phyloP scores from a whole-genome alignment of 257 asterid genomes.

The Echium plantagineum region DNA sequence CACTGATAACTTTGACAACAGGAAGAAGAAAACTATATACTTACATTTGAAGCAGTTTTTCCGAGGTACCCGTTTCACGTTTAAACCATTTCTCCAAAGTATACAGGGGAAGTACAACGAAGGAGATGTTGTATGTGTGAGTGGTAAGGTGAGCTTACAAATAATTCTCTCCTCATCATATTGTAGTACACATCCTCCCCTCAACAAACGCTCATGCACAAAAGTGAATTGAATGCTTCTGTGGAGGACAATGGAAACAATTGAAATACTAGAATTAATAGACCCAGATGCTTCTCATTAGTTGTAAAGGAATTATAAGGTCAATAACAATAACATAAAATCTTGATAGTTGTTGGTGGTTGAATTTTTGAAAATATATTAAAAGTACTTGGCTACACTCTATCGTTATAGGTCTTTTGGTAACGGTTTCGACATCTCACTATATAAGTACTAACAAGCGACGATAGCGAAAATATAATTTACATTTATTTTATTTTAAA shows the following conservation, averaged over 20 bases:
- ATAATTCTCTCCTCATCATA: neutral
- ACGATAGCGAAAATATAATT: too few relatives aligned
- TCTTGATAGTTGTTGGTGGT: too few relatives aligned
- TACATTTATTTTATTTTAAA: too few relatives aligned
- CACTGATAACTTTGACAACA: slow-evolving; percentile 28
- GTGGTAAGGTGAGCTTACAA: slow-evolving; percentile 74
- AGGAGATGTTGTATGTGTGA: slow-evolving; percentile 81
- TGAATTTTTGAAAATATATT: too few relatives aligned
- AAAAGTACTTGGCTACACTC: too few relatives aligned
- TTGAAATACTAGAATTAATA: neutral
- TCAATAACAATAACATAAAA: too few relatives aligned
- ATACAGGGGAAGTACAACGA: slow-evolving; percentile 70
- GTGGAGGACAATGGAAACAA: neutral
- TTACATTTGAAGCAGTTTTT: slow-evolving; percentile 89
- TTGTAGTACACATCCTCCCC: neutral
- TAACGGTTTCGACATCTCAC: too few relatives aligned
- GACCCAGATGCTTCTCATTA: too few relatives aligned
- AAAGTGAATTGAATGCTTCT: neutral
- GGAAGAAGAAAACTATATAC: slow-evolving; percentile 35
- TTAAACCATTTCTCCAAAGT: slow-evolving; percentile 63
- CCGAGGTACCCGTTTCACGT: slow-evolving; percentile 88
- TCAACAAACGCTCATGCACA: too few relatives aligned
- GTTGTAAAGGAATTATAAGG: too few relatives aligned
- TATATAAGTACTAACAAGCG: too few relatives aligned
- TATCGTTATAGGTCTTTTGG: too few relatives aligned